Percentiles rank a stretch among this genome's conserved stretches.
Evolutionary conservation across 305 asterid genomes (phyloP).

Genomic region (Fraxinus paxiana): DNA sequence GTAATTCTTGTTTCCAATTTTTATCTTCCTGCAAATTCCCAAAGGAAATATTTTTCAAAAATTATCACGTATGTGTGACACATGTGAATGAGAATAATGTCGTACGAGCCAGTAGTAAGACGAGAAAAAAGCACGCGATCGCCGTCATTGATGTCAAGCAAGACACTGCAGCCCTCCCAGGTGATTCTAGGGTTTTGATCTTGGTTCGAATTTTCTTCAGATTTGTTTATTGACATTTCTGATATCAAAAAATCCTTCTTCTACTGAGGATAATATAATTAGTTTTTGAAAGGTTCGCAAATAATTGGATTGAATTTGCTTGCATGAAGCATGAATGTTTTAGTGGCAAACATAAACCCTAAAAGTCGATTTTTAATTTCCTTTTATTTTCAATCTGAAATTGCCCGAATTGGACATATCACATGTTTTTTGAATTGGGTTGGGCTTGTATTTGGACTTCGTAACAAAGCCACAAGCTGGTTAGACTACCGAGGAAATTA

Average conservation of each 20-base stretch:
- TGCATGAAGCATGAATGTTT: neutral
- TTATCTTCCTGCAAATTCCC: slow-evolving; percentile 49
- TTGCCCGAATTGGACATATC: neutral
- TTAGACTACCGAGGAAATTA: neutral
- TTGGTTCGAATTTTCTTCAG: slow-evolving; percentile 28
- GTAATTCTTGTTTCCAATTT: slow-evolving; percentile 73
- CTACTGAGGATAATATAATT: neutral
- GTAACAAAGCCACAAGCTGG: neutral
- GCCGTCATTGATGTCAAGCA: slow-evolving; percentile 92
- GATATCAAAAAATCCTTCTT: neutral
- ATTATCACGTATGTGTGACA: neutral
- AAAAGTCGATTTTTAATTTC: neutral
- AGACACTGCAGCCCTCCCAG: slow-evolving; percentile 90
- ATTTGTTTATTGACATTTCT: slow-evolving; percentile 34
- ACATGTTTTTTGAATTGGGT: neutral
- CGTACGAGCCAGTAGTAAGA: slow-evolving; percentile 78
- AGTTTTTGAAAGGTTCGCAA: neutral
- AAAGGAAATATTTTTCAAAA: slow-evolving; percentile 3
- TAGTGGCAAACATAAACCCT: neutral
- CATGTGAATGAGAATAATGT: neutral
- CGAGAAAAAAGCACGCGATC: slow-evolving; percentile 88
- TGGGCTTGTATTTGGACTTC: neutral
- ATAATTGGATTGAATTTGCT: neutral
- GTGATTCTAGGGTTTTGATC: slow-evolving; percentile 55
- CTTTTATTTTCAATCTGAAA: neutral